Evolutionary conservation across 768 basidiomycete species (phyloP).

Genomic region (Lactarius sanguifluus): DNA sequence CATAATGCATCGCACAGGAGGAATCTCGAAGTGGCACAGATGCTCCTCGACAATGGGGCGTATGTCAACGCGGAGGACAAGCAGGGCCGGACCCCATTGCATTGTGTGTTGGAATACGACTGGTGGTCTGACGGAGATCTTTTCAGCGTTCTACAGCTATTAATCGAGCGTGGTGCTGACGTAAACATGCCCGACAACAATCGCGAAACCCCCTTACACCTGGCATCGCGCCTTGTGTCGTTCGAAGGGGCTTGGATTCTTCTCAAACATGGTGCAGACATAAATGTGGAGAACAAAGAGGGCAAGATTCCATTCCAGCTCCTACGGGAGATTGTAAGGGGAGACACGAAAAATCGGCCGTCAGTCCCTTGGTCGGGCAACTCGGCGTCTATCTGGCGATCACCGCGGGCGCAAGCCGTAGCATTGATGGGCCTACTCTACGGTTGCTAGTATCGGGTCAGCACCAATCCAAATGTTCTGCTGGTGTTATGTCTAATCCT

Average conservation of each 20-base stretch:
- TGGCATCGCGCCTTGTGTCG: not conserved
- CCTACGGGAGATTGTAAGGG: not conserved
- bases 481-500: not conserved
- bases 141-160: not conserved
- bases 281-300: not conserved
- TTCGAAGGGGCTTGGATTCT: not conserved
- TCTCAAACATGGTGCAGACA: not conserved
- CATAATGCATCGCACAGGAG: not conserved
- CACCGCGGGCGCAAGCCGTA: not conserved
- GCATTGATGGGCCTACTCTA: not conserved
- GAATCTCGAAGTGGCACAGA: not conserved
- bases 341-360: not conserved
- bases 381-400: not conserved
- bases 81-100: not conserved
- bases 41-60: not conserved
- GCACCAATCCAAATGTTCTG: not conserved
- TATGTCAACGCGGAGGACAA: not conserved
- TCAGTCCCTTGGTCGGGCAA: too few relatives aligned
- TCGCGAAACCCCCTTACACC: not conserved
- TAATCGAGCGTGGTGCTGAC: not conserved
- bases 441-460: not conserved
- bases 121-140: not conserved
- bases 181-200: too few relatives aligned
- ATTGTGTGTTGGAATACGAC: not conserved
- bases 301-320: not conserved